Conservation (phyloP, 1,284 basidiomycete species). For the Anthracocystis setariae region DNA sequence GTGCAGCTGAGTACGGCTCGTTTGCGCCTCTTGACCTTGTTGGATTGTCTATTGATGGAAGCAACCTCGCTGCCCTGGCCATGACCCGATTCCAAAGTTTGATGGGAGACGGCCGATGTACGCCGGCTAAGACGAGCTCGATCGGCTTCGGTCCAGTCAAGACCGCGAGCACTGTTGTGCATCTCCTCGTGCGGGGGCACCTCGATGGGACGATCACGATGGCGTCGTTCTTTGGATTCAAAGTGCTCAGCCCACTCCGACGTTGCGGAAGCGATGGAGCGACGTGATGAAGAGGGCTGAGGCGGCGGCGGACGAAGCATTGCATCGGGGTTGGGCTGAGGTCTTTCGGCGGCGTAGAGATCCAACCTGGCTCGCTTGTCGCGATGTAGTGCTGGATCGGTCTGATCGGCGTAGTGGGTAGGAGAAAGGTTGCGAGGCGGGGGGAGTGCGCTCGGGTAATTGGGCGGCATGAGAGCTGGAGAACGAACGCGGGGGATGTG, state of each 20-base stretch:
- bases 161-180: background rate
- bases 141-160: constrained; percentile 29
- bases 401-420: constrained; percentile 8
- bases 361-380: constrained; percentile 41
- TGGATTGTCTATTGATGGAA: constrained; percentile 14
- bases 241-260: constrained; percentile 21
- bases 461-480: constrained; percentile 4
- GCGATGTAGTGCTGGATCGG: constrained; percentile 21
- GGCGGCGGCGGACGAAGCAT: constrained; percentile 26
- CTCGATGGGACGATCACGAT: constrained; percentile 13
- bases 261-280: constrained; percentile 14
- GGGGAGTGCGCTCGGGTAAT: constrained; percentile 15
- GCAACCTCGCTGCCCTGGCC: constrained; percentile 17
- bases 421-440: constrained; percentile 25
- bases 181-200: constrained; percentile 7
- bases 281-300: constrained; percentile 23
- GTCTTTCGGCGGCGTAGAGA: constrained; percentile 22
- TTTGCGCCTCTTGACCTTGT: constrained; percentile 49
- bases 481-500: constrained; percentile 15
- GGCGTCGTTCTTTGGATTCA: constrained; percentile 17
- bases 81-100: constrained; percentile 14
- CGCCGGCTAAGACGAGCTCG: constrained; percentile 22
- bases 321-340: constrained; percentile 9
- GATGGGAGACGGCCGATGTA: constrained; percentile 28
- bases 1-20: constrained; percentile 52